Base-by-base conservation (phyloP, 331 rosid genomes). In the Telfairia occidentalis region DNA sequence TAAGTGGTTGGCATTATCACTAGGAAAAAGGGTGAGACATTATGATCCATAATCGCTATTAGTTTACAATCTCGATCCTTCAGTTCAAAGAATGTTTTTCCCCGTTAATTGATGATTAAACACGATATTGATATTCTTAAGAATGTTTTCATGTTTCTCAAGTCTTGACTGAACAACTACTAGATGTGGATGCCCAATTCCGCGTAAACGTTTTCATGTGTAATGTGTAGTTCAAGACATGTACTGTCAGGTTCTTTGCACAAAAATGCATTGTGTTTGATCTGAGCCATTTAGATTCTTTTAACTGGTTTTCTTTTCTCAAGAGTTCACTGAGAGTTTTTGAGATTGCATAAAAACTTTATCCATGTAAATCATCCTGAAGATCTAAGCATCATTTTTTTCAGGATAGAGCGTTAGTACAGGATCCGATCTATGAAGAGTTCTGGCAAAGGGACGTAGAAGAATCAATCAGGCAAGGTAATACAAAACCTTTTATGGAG, bases 361-460 rank as follows among this genome's bases (percentile, higher is more conserved):
- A 71, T 5, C 75, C 2, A 0, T 69, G 38, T 69, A 46, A 45
- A 43, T 45, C 74, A 69, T 42, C 40, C 28, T 8, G 24, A 48
- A 10, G 42, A 28, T 71, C 11, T 52, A n/a, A 13, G 24, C 18
- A 24, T 32, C 18, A 26, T 66, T 77, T 81, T 55, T 54, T 67
- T 59, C 85, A 94, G 98, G 98, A 94, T 75, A 94, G 82, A 82
- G 97, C 97, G 64, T 80, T 94, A 76, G 78, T 91, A 71, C 97
- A 94, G 84, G 97, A 91, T 79, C 98, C 98, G 58, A 80, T 94
- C 77, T 81, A 91, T 69, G 98, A 94, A 85, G 97, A 87, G 78
- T 91, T 94, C 82, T 94, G 98, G 98, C 98, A 91, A 83, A 89
- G 97, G 88, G 96, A 90, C 50, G 92, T 90, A 66, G 98, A 94